Conservation (phyloP, 768 basidiomycete genomes). For the Cystoderma amianthinum region DNA sequence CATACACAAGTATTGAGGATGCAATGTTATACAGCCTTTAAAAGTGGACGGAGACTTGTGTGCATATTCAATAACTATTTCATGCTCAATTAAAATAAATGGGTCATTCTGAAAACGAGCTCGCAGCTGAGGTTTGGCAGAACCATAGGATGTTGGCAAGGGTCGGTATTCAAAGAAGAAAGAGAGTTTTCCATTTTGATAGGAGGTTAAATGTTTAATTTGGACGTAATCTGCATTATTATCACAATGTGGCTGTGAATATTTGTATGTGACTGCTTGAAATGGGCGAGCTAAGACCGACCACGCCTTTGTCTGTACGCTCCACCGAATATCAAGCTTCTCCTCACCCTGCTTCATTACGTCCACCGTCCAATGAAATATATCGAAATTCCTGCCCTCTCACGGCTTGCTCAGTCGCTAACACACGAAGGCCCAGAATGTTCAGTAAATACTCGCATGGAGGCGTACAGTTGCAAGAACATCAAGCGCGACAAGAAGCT, state of each 20-base stretch:
- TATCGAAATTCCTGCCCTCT: constrained; percentile 77
- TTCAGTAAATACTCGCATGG: constrained; percentile 85
- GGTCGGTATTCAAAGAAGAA: no score
- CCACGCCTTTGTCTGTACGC: neutral
- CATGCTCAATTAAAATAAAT: no score
- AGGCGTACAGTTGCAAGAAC: constrained; percentile 97
- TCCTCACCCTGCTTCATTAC: constrained; percentile 4
- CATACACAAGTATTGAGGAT: no score
- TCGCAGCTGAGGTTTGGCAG: no score
- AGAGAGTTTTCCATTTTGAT: no score
- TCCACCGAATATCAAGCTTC: neutral
- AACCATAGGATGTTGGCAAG: no score
- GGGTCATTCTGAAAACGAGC: no score
- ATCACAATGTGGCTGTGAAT: neutral
- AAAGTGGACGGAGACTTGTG: no score
- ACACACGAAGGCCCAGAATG: constrained; percentile 86
- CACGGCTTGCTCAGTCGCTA: constrained; percentile 69
- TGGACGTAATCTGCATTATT: no score
- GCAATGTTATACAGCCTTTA: no score
- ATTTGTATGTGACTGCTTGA: neutral
- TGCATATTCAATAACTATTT: no score
- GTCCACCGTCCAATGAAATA: constrained; percentile 62
- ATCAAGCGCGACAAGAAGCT: constrained; percentile 96
- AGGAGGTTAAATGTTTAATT: no score
- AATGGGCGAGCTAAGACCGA: neutral